phyloP scores from a whole-genome alignment of 2,329 filamentous ascomycete genomes.

The Neospermospora avenae region DNA sequence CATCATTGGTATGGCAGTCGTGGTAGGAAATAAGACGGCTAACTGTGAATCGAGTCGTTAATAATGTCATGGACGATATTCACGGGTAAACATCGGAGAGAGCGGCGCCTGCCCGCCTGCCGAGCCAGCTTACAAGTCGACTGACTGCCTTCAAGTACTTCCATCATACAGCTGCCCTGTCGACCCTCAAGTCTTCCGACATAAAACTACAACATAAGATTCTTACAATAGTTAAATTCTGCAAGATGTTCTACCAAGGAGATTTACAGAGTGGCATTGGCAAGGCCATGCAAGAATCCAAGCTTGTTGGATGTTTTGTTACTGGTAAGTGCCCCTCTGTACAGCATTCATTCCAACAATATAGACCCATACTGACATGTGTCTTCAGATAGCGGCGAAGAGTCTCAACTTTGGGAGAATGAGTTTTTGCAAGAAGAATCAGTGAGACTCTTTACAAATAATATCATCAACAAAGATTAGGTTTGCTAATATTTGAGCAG shows the following conservation, averaged over 20 bases:
- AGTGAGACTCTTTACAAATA: conserved; percentile 39
- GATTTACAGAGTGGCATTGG: conserved; percentile 78
- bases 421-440: conserved; percentile 59
- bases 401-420: conserved; percentile 70
- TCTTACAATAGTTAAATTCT: no score
- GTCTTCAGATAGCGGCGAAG: conserved; percentile 61
- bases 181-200: no score
- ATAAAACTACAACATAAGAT: not conserved
- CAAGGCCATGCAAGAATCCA: conserved; percentile 68
- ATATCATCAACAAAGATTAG: not conserved
- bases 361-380: conserved; percentile 14
- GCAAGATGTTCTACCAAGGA: conserved; percentile 77
- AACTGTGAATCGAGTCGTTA: not conserved
- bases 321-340: conserved; percentile 50
- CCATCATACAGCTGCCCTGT: no score
- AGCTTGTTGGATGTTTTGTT: conserved; percentile 82
- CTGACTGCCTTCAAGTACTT: no score
- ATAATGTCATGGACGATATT: not conserved
- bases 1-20: conserved; percentile 18
- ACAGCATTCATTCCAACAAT: not conserved
- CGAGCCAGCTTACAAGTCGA: conserved; percentile 1
- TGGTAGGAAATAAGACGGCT: no score
- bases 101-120: conserved; percentile 5
- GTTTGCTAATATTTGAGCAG: conserved; percentile 37
- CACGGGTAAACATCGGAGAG: conserved; percentile 1